Evolutionary conservation across 2,329 filamentous ascomycete genomes (phyloP).

Genomic region (Fusarium paranaense): DNA sequence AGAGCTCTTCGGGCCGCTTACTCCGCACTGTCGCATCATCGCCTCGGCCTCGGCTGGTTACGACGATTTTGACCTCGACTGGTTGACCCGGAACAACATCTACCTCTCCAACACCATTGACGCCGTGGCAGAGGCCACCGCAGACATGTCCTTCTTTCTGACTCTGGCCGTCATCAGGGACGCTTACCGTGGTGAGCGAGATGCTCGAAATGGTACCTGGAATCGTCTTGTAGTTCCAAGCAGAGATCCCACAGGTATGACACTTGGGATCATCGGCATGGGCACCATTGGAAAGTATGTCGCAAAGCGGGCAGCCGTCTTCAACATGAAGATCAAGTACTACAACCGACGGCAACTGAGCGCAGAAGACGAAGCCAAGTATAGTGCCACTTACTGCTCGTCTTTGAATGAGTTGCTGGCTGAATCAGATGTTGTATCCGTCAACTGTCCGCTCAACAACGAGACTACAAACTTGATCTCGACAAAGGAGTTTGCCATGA

Average conservation of each 20-base stretch:
- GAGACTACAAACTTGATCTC: slow-evolving; percentile 56
- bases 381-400: slow-evolving; percentile 51
- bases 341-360: slow-evolving; percentile 54
- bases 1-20: slow-evolving; percentile 54
- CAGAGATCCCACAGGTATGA: slow-evolving; percentile 57
- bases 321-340: slow-evolving; percentile 59
- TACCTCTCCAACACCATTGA: slow-evolving; percentile 67
- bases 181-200: slow-evolving; percentile 53
- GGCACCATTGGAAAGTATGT: slow-evolving; percentile 60
- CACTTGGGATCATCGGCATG: slow-evolving; percentile 61
- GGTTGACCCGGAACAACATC: slow-evolving; percentile 55
- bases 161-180: slow-evolving; percentile 56
- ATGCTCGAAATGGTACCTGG: slow-evolving; percentile 53
- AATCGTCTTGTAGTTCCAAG: slow-evolving; percentile 48
- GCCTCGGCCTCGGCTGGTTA: slow-evolving; percentile 60
- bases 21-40: slow-evolving; percentile 58
- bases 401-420: slow-evolving; percentile 55
- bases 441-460: slow-evolving; percentile 55
- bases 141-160: slow-evolving; percentile 59
- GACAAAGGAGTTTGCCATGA: slow-evolving; percentile 53
- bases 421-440: slow-evolving; percentile 54
- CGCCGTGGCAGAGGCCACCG: slow-evolving; percentile 64
- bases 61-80: slow-evolving; percentile 59
- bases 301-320: slow-evolving; percentile 53
- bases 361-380: slow-evolving; percentile 49